Evolutionary conservation across 768 basidiomycete species (phyloP).

Genomic region (Fibroporia radiculosa): DNA sequence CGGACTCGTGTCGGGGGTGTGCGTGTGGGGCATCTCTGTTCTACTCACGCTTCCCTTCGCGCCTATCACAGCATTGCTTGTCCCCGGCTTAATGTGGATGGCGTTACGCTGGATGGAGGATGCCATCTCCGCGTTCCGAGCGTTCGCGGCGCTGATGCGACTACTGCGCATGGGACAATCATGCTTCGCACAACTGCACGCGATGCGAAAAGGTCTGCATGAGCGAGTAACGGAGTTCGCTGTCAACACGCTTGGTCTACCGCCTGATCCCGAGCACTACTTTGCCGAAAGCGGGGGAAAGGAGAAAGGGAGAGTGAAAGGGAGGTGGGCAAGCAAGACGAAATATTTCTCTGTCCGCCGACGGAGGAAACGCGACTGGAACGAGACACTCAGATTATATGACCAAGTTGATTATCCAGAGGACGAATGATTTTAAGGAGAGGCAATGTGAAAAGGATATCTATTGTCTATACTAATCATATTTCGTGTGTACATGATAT

Average conservation of each 20-base stretch:
- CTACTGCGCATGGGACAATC: conserved; percentile 55
- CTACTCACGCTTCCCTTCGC: conserved; percentile 58
- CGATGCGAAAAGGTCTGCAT: conserved; percentile 49
- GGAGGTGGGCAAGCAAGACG: conserved; percentile 60
- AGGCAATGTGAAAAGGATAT: neutral
- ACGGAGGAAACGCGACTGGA: conserved; percentile 83
- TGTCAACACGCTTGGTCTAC: conserved; percentile 48
- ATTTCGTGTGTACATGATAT: neutral
- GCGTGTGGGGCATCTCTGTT: conserved; percentile 52
- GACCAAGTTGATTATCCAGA: conserved; percentile 79
- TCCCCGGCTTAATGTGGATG: conserved; percentile 85
- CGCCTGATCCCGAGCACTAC: conserved; percentile 60
- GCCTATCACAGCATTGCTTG: conserved; percentile 44
- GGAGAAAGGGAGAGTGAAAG: conserved; percentile 66
- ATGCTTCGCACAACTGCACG: conserved; percentile 46
- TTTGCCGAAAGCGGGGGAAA: conserved; percentile 50
- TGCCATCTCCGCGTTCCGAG: conserved; percentile 70
- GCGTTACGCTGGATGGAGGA: conserved; percentile 86
- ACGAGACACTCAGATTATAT: conserved; percentile 74
- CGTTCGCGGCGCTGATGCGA: conserved; percentile 52
- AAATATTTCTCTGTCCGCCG: conserved; percentile 76
- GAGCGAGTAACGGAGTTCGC: conserved; percentile 63
- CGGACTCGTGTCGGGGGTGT: conserved; percentile 65
- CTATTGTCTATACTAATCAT: neutral
- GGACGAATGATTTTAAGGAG: conserved; percentile 29